phyloP scores from a whole-genome alignment of 2,329 filamentous ascomycete genomes.

The Allantophomopsis cytisporea region DNA sequence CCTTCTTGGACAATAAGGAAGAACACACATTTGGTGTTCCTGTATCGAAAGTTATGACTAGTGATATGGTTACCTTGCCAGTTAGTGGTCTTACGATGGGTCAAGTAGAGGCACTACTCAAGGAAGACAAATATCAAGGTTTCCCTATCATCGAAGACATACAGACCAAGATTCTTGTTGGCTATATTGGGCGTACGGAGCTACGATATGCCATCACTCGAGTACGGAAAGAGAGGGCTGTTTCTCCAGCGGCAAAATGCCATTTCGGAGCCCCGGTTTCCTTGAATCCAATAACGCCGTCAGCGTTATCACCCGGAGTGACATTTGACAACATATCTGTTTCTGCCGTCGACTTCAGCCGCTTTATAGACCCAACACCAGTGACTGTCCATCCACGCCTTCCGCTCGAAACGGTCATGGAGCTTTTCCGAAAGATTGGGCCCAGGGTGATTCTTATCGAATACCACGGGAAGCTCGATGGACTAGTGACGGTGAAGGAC shows the following conservation, averaged over 20 bases:
- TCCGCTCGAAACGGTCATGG: constrained; percentile 93
- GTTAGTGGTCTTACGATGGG: constrained; percentile 60
- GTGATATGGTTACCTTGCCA: constrained; percentile 60
- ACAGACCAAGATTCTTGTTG: constrained; percentile 58
- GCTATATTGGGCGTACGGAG: constrained; percentile 89
- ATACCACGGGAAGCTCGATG: constrained; percentile 69
- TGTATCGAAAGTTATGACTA: constrained; percentile 81
- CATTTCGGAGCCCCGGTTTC: constrained; percentile 48
- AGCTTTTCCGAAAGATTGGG: constrained; percentile 95
- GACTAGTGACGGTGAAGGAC: constrained; percentile 91
- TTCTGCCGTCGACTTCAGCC: constrained; percentile 63
- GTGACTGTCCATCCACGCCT: constrained; percentile 84
- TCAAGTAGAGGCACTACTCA: constrained; percentile 64
- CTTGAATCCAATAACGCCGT: constrained; percentile 10
- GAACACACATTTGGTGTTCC: constrained; percentile 94
- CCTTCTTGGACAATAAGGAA: constrained; percentile 93
- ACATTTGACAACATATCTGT: constrained; percentile 47
- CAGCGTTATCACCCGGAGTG: constrained; percentile 24
- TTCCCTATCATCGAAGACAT: constrained; percentile 80
- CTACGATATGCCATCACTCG: constrained; percentile 81
- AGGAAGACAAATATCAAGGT: constrained; percentile 74
- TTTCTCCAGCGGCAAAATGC: constrained; percentile 59
- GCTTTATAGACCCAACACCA: constrained; percentile 80
- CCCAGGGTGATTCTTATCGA: constrained; percentile 89
- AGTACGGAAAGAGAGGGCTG: constrained; percentile 51